Evolutionary conservation across 2,329 filamentous ascomycete species (phyloP).

Genomic region (Cytospora leucostoma): DNA sequence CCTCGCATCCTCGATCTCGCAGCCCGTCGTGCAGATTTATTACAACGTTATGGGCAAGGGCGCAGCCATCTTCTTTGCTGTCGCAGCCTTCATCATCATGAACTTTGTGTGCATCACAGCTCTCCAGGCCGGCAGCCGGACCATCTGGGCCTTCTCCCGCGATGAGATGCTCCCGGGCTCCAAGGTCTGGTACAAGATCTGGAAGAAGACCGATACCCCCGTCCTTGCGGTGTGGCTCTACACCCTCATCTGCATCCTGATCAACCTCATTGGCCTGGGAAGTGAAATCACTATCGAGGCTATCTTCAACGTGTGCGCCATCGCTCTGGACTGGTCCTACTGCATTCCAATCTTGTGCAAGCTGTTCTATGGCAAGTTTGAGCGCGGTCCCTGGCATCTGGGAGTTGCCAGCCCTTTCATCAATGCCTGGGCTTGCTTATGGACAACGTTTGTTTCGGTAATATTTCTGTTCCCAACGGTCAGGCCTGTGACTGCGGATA

Average conservation of each 20-base stretch:
- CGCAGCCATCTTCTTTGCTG: conserved; percentile 55
- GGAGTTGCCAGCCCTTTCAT: conserved; percentile 44
- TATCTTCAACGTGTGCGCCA: conserved; percentile 57
- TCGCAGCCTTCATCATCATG: conserved; percentile 58
- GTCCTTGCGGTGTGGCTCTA: conserved; percentile 58
- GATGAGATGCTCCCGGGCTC: conserved; percentile 52
- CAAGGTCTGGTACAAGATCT: conserved; percentile 51
- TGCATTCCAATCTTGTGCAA: conserved; percentile 59
- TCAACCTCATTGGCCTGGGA: conserved; percentile 61
- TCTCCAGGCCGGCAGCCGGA: conserved; percentile 54
- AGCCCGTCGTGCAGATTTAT: conserved; percentile 59
- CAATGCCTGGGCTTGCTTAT: conserved; percentile 51
- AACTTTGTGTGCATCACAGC: conserved; percentile 61
- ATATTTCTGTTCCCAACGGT: conserved; percentile 56
- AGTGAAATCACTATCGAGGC: conserved; percentile 54
- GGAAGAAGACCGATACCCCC: conserved; percentile 51
- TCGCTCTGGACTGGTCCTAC: conserved; percentile 57
- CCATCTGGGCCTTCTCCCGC: conserved; percentile 57
- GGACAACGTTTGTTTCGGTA: conserved; percentile 55
- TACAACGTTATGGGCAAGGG: conserved; percentile 57
- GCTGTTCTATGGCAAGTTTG: conserved; percentile 49
- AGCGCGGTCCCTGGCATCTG: conserved; percentile 55
- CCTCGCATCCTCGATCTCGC: conserved; percentile 47
- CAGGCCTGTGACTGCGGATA: conserved; percentile 47
- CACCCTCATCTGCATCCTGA: conserved; percentile 54